These are phyloP conservation scores for Phytopythium helicoides DNA, from an alignment of 352 stramenopile genomes.

Conservation along the genomic window DNA sequence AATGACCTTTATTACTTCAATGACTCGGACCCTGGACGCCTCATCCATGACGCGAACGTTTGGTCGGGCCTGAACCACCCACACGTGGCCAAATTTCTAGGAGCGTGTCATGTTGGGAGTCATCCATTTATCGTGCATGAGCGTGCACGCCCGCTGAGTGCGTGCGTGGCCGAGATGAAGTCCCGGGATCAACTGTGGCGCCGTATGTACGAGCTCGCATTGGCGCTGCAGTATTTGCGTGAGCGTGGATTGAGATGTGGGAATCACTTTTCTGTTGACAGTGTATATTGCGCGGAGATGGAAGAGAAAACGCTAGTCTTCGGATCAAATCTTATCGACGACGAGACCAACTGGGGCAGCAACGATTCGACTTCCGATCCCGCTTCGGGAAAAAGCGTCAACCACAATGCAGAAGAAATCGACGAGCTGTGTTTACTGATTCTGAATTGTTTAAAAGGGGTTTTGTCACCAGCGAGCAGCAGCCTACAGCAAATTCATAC, in stretches of 20 bases:
- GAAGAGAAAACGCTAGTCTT: not conserved
- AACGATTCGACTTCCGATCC: too few species aligned
- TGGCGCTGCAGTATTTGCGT: conserved; percentile 26
- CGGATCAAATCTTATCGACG: not conserved
- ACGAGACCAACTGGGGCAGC: too few species aligned
- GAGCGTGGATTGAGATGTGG: conserved; percentile 7
- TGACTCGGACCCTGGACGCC: not conserved
- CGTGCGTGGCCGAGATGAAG: not conserved
- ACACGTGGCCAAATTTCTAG: conserved; percentile 25
- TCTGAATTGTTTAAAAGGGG: too few species aligned
- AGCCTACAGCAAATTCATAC: too few species aligned
- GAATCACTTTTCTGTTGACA: not conserved
- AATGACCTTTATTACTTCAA: not conserved
- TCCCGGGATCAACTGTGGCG: conserved; percentile 8
- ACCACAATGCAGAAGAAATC: too few species aligned
- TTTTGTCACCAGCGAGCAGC: too few species aligned
- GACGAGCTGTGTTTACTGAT: too few species aligned
- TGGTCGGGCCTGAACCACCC: conserved; percentile 26
- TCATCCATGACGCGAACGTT: conserved; percentile 1
- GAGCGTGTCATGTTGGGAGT: conserved; percentile 21
- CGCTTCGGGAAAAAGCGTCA: too few species aligned
- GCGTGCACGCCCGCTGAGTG: not conserved
- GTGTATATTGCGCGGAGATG: not conserved
- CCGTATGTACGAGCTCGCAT: conserved; percentile 18
- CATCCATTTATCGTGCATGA: conserved; percentile 23